These are phyloP conservation scores for Metrosideros polymorpha DNA, from an alignment of 441 rosid genomes.

Conservation along the genomic window DNA sequence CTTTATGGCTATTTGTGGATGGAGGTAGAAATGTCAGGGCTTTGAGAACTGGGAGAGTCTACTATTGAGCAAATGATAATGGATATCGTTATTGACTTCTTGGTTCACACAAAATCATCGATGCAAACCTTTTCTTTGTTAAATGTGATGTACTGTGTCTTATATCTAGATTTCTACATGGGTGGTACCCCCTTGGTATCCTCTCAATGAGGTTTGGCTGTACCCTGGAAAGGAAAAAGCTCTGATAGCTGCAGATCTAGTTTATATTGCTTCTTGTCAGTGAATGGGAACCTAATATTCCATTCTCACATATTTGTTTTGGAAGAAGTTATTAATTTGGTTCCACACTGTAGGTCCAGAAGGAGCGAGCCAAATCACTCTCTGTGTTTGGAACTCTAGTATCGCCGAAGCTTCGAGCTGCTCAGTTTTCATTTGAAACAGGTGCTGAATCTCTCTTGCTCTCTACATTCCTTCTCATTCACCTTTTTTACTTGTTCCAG, in stretches of 20 bases:
- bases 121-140: background rate
- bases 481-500: background rate
- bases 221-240: background rate
- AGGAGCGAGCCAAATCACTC: conserved; percentile 56
- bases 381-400: conserved; percentile 78
- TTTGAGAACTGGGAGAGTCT: background rate
- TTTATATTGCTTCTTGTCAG: background rate
- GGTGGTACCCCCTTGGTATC: background rate
- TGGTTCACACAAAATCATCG: background rate
- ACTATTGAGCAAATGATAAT: background rate
- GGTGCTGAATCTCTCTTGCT: conserved; percentile 25
- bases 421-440: conserved; percentile 84
- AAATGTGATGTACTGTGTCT: background rate
- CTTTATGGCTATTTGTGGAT: background rate
- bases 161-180: background rate
- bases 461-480: background rate
- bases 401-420: conserved; percentile 78
- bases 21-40: background rate
- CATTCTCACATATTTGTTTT: background rate
- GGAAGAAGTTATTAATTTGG: background rate
- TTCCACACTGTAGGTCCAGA: conserved; percentile 37
- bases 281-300: background rate
- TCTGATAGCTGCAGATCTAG: background rate
- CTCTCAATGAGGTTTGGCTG: background rate
- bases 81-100: background rate